Evolutionary conservation across 169 alveolate genomes (phyloP).

Genomic region (Plasmodium vivax): DNA sequence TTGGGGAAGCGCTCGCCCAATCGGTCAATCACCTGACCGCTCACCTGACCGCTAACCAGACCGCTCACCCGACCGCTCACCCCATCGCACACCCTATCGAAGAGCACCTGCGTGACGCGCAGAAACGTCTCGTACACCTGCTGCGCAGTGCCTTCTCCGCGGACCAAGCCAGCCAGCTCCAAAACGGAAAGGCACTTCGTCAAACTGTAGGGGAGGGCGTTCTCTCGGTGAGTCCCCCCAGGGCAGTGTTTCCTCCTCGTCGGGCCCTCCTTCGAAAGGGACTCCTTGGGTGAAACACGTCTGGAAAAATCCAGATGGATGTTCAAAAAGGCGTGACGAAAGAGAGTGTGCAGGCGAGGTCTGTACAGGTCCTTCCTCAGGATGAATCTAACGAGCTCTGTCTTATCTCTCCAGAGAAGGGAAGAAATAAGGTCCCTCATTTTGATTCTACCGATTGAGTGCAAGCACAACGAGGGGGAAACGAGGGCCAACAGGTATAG

Average conservation of each 20-base stretch:
- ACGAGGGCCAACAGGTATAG: conserved; percentile 4
- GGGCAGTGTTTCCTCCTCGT: not conserved
- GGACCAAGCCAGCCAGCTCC: not conserved
- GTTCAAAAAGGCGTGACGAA: conserved; percentile 32
- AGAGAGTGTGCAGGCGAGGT: not conserved
- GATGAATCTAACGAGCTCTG: not conserved
- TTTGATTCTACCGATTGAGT: not conserved
- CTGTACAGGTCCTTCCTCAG: not conserved
- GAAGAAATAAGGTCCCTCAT: not conserved
- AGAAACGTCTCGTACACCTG: conserved; percentile 8
- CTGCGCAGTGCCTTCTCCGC: not conserved
- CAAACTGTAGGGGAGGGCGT: conserved; percentile 2
- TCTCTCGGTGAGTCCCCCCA: not conserved
- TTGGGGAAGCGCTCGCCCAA: not conserved
- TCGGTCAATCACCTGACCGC: no score
- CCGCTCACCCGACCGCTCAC: not conserved
- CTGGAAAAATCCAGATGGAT: not conserved
- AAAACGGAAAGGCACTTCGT: conserved; percentile 8
- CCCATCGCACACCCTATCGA: not conserved
- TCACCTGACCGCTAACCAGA: no score
- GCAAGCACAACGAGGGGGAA: not conserved
- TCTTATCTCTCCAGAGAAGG: not conserved
- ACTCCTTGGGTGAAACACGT: not conserved
- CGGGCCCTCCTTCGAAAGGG: no score
- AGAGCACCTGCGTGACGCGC: not conserved